Evolutionary conservation across 75 land plant species (phyloP).

Genomic region (Sequoiadendron giganteum): DNA sequence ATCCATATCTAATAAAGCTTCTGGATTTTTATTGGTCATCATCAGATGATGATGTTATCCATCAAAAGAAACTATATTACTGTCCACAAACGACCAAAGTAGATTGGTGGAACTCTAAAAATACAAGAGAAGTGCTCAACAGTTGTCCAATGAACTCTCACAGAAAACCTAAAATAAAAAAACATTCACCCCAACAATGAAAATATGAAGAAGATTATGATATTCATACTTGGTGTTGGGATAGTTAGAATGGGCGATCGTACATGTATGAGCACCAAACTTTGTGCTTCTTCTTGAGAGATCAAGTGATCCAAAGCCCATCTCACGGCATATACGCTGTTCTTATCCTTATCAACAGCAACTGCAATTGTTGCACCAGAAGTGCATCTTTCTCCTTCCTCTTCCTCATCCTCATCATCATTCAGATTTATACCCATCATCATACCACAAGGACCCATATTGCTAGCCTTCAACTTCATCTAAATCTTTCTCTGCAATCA

Average conservation of each 20-base stretch:
- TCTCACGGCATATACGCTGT: constrained; percentile 38
- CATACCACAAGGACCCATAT: neutral
- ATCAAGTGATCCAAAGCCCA: constrained; percentile 51
- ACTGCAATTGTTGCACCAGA: constrained; percentile 22
- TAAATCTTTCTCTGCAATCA: neutral
- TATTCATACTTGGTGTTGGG: constrained; percentile 14
- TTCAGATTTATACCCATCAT: neutral
- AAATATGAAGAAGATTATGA: neutral
- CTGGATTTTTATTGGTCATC: no score
- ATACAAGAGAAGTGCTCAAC: neutral
- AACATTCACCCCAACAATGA: neutral
- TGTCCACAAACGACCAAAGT: neutral
- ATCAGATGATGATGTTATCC: neutral
- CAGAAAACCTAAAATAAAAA: neutral
- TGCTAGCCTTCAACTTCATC: neutral
- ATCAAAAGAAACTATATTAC: neutral
- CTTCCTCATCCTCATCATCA: neutral
- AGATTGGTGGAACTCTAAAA: neutral
- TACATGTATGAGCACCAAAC: constrained; percentile 10
- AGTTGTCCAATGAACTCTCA: neutral
- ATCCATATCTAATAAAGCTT: neutral
- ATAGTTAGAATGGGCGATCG: neutral
- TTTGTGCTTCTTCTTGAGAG: neutral
- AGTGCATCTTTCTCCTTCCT: neutral
- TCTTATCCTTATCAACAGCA: constrained; percentile 51